Evolutionary conservation across 139 green algal species (phyloP).

Genomic region (Picochlorum sp.): DNA sequence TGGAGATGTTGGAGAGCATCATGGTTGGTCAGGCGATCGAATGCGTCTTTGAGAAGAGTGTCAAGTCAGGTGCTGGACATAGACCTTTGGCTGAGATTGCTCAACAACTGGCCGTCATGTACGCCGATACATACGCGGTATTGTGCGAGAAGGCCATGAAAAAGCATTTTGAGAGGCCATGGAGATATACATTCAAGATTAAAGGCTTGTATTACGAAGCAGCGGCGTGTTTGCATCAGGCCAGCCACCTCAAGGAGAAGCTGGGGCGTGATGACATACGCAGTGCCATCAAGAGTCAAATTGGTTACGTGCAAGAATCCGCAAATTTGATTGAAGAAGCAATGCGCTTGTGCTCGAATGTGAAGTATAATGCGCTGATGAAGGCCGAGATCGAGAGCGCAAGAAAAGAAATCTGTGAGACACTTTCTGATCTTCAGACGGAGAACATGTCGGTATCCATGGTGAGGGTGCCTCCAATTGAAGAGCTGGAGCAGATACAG

Average conservation of each 20-base stretch:
- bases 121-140: constrained; percentile 48
- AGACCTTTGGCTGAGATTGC: constrained; percentile 59
- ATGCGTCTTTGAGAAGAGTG: constrained; percentile 80
- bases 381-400: constrained; percentile 30
- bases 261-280: constrained; percentile 6
- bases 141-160: constrained; percentile 41
- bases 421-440: constrained; percentile 14
- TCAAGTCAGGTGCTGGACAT: constrained; percentile 64
- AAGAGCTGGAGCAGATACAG: background rate
- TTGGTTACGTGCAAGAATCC: constrained; percentile 33
- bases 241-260: constrained; percentile 15
- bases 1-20: constrained; percentile 81
- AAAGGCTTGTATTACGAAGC: constrained; percentile 54
- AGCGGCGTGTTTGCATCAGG: constrained; percentile 48
- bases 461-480: too few relatives aligned
- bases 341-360: too few relatives aligned
- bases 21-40: constrained; percentile 93
- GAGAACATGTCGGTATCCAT: constrained; percentile 15
- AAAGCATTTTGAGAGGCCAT: constrained; percentile 75
- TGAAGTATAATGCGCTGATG: too few relatives aligned
- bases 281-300: constrained; percentile 31
- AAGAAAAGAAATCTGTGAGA: constrained; percentile 38
- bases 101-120: constrained; percentile 49
- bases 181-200: constrained; percentile 39
- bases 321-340: constrained; percentile 19